Conservation (phyloP, 768 basidiomycete species). For the Termitomyces titanicus region DNA sequence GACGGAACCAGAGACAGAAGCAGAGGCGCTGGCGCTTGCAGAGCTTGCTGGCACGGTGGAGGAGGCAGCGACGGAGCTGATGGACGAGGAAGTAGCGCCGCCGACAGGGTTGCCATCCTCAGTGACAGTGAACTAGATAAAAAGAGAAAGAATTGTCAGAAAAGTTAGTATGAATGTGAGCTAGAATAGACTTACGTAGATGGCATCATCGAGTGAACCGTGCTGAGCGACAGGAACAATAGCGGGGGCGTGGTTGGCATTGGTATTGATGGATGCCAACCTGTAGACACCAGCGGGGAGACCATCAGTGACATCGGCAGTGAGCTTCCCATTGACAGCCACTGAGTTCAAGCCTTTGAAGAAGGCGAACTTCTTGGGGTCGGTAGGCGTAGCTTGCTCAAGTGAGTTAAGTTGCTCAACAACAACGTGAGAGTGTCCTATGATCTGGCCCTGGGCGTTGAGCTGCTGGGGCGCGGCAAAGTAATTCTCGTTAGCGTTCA, state of each 20-base stretch:
- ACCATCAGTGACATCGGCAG: slow-evolving; percentile 43
- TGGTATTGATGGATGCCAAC: slow-evolving; percentile 48
- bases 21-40: slow-evolving; percentile 3
- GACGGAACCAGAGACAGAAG: slow-evolving; percentile 9
- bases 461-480: slow-evolving; percentile 45
- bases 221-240: slow-evolving; percentile 48
- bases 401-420: slow-evolving; percentile 28
- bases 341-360: slow-evolving; percentile 58
- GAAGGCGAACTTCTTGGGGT: slow-evolving; percentile 55
- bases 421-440: slow-evolving; percentile 45
- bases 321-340: slow-evolving; percentile 47
- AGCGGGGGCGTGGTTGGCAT: slow-evolving; percentile 47
- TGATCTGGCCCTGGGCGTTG: slow-evolving; percentile 36
- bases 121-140: slow-evolving; percentile 33
- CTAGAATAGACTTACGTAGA: slow-evolving; percentile 35
- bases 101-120: slow-evolving; percentile 25
- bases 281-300: slow-evolving; percentile 57
- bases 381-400: slow-evolving; percentile 36
- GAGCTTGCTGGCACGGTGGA: neutral
- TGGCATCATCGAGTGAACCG: slow-evolving; percentile 43
- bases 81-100: slow-evolving; percentile 12
- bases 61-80: slow-evolving; percentile 2
- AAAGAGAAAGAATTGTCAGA: neutral
- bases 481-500: slow-evolving; percentile 37
- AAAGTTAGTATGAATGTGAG: neutral